A percentile compares a stretch with the other conserved stretches of the same genome.
Evolutionary conservation across 352 stramenopile species (phyloP).

Genomic region (Thalassiosira mediterranea): DNA sequence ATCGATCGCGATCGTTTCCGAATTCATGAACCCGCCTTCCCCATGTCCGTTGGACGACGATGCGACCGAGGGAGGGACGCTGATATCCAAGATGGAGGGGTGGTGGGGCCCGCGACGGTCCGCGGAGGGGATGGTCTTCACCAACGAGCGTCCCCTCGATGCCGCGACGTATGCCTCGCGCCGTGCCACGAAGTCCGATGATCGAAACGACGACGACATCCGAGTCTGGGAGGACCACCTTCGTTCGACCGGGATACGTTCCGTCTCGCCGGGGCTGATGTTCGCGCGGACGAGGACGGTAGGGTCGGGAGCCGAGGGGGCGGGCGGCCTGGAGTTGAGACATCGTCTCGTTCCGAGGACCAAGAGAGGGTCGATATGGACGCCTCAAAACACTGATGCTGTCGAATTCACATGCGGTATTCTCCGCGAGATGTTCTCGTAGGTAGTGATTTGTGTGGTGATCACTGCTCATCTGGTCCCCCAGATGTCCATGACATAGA

Average conservation of each 20-base stretch:
- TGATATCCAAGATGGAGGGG: slow-evolving; percentile 33
- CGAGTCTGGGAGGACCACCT: slow-evolving; percentile 61
- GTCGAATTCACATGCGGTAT: slow-evolving; percentile 53
- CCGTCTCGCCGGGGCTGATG: slow-evolving; percentile 68
- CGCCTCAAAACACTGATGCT: slow-evolving; percentile 64
- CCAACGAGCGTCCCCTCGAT: slow-evolving; percentile 64
- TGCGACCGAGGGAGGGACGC: neutral
- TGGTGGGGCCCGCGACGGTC: slow-evolving; percentile 19
- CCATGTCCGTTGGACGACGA: neutral
- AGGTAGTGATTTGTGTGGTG: too few relatives aligned
- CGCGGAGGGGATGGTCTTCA: slow-evolving; percentile 63
- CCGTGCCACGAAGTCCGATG: slow-evolving; percentile 46
- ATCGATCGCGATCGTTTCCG: slow-evolving; percentile 71
- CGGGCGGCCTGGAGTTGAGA: slow-evolving; percentile 9
- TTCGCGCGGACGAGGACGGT: slow-evolving; percentile 36
- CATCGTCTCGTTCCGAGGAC: slow-evolving; percentile 61
- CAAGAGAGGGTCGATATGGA: slow-evolving; percentile 73
- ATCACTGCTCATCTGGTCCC: too few relatives aligned
- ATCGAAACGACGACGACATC: slow-evolving; percentile 37
- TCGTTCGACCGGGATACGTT: slow-evolving; percentile 31
- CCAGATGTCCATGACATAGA: too few relatives aligned
- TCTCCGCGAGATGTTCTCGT: slow-evolving; percentile 22
- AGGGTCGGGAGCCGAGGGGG: neutral
- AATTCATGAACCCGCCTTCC: slow-evolving; percentile 72
- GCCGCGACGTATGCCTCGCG: slow-evolving; percentile 58